Base-by-base conservation (phyloP, 441 rosid genomes). In the Pelargonium cotyledonis region DNA sequence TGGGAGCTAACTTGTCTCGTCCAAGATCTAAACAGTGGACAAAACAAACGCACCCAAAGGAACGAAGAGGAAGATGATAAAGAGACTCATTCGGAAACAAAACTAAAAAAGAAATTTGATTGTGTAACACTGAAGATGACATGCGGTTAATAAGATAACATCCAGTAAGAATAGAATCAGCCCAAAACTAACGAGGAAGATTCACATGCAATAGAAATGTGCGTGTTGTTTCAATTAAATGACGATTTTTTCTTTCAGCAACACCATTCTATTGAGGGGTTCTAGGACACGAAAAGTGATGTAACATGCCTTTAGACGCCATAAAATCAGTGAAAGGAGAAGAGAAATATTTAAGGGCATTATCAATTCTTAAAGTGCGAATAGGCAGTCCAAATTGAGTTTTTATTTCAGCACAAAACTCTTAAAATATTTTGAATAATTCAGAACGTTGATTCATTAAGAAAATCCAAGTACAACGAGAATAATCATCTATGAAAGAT, bases 121-220 rank as follows among this genome's bases (percentile, higher is more conserved):
- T 41, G 2, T 41, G 46, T 41, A 41, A 41, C 8, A 41, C 46
- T 5, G 46, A 41, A 5, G 46, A 41, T 6, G 46, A 7, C 10
- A 68, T 68, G 8, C 64, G 46, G 35, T 68, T 68, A 14, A 68
- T 68, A 26, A 68, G 47, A 68, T 26, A 57, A 6, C 46, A 53
- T 8, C 64, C 12, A 23, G 71, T 51, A 9, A 35, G 44, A 11
- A 68, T 5, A 12, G 71, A 0, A 53, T 68, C 44, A 49, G 19
- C 64, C 71, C 26, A 68, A 55, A 51, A 68, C 1, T 1, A 23
- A 14, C 31, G 1, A 1, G 31, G 31, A 26, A 26, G 31, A 26
- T 26, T 26, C 31, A 26, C 31, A 26, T 26, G 31, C 31, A 26
- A 26, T 26, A 26, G 31, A 26, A 26, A 2, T 26, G 31, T 26